Percentiles rank a stretch among this genome's conserved stretches.
phyloP scores from a whole-genome alignment of 352 stramenopile species.

The Globisporangium camurandrum region DNA sequence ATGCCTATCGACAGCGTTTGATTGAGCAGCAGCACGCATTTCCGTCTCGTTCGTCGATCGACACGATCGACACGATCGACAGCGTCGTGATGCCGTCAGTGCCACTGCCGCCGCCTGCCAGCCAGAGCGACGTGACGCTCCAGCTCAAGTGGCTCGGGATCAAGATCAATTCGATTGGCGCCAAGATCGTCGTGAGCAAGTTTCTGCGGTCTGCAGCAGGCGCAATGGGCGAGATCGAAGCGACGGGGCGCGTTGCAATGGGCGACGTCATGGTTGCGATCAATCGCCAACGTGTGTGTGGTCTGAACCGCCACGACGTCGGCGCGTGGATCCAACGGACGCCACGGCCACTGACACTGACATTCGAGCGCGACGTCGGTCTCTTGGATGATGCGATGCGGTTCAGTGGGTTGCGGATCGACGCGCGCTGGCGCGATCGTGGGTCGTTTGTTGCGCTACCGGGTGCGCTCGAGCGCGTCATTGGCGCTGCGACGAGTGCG shows the following conservation, averaged over 20 bases:
- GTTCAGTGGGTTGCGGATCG: slow-evolving; percentile 44
- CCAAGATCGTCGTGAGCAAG: slow-evolving; percentile 64
- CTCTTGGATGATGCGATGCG: slow-evolving; percentile 49
- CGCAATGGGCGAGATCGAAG: slow-evolving; percentile 60
- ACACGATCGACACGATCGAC: slow-evolving; percentile 14
- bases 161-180: slow-evolving; percentile 73
- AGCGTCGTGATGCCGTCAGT: slow-evolving; percentile 3
- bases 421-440: slow-evolving; percentile 6
- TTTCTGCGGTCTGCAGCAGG: slow-evolving; percentile 52
- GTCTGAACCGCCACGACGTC: slow-evolving; percentile 56
- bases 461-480: slow-evolving; percentile 27
- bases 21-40: too few relatives aligned
- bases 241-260: slow-evolving; percentile 42
- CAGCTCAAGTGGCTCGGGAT: slow-evolving; percentile 66
- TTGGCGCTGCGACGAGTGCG: slow-evolving; percentile 18
- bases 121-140: slow-evolving; percentile 38
- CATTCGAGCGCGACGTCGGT: slow-evolving; percentile 38
- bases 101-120: slow-evolving; percentile 10
- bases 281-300: slow-evolving; percentile 49
- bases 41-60: too few relatives aligned
- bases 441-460: slow-evolving; percentile 41
- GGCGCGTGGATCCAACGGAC: slow-evolving; percentile 48
- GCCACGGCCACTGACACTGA: slow-evolving; percentile 46
- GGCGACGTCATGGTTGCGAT: slow-evolving; percentile 58
- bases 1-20: too few relatives aligned